These are phyloP conservation scores for Fusarium praegraminearum DNA, from an alignment of 2,329 filamentous ascomycete genomes.

Conservation along the genomic window DNA sequence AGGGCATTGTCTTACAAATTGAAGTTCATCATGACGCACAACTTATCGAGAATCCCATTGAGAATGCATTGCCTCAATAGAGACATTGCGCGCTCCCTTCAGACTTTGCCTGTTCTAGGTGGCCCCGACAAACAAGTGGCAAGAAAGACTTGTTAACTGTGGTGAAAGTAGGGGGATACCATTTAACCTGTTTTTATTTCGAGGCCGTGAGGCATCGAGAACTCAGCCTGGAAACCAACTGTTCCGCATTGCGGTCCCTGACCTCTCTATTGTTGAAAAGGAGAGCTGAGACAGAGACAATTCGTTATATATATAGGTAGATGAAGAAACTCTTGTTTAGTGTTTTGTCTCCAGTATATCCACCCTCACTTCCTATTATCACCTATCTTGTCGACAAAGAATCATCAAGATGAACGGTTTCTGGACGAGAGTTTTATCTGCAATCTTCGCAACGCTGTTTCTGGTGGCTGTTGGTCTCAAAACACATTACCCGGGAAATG, in stretches of 20 bases:
- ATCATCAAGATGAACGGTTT: background rate
- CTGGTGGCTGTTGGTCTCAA: constrained; percentile 1
- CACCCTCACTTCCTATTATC: background rate
- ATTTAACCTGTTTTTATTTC: too few relatives aligned
- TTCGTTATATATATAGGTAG: background rate
- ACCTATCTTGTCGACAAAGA: background rate
- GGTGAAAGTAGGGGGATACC: too few relatives aligned
- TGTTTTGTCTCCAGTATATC: background rate
- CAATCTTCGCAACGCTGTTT: background rate
- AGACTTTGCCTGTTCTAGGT: too few relatives aligned
- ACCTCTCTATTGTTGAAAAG: background rate
- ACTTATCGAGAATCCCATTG: background rate
- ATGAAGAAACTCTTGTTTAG: background rate
- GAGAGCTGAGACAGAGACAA: background rate
- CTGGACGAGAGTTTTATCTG: background rate
- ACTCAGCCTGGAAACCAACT: too few relatives aligned
- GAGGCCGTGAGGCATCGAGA: too few relatives aligned
- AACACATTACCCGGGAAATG: constrained; percentile 42
- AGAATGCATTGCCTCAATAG: background rate
- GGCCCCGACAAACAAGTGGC: too few relatives aligned
- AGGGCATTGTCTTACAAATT: background rate
- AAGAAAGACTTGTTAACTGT: too few relatives aligned
- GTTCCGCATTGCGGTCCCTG: background rate
- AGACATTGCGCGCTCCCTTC: background rate
- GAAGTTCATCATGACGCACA: background rate